These are phyloP conservation scores for Hyphopichia khmerensis DNA, from an alignment of 1,139 yeast genomes.

Conservation along the genomic window DNA sequence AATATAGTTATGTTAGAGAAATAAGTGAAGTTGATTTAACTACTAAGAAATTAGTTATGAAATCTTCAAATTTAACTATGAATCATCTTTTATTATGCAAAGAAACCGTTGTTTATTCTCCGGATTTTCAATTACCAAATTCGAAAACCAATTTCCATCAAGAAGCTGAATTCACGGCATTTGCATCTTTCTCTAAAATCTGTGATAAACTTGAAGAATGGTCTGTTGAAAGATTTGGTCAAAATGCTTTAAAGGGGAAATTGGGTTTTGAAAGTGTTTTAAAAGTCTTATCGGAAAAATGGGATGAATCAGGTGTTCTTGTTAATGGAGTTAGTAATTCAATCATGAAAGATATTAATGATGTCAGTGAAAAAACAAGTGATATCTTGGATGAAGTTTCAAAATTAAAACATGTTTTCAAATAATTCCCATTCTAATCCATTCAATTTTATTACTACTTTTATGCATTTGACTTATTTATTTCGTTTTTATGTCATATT, in stretches of 20 bases:
- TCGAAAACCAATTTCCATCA: constrained; percentile 67
- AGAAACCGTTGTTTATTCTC: constrained; percentile 79
- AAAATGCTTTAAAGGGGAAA: constrained; percentile 81
- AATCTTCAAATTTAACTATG: constrained; percentile 87
- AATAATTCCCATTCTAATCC: constrained; percentile 6
- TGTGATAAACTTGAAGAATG: constrained; percentile 89
- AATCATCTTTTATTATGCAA: constrained; percentile 72
- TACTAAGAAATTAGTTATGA: constrained; percentile 65
- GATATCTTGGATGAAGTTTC: constrained; percentile 40
- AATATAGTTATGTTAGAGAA: constrained; percentile 81
- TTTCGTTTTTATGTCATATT: too few species aligned
- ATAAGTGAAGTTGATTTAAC: constrained; percentile 79
- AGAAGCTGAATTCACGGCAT: constrained; percentile 86
- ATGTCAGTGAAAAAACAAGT: constrained; percentile 32
- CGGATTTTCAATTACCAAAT: constrained; percentile 54
- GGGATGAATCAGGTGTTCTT: constrained; percentile 48
- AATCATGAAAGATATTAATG: constrained; percentile 22
- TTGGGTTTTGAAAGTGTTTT: constrained; percentile 82
- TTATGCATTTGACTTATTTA: background rate
- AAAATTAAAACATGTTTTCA: constrained; percentile 28
- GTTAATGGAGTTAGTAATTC: constrained; percentile 33
- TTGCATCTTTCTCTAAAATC: constrained; percentile 63
- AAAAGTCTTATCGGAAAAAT: constrained; percentile 48
- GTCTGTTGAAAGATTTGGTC: constrained; percentile 85
- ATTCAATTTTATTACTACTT: too few species aligned